Evolutionary conservation across 306 rosid genomes (phyloP), one percentile per base, ranked within the genome.

Genomic region (Begonia loranthoides): DNA sequence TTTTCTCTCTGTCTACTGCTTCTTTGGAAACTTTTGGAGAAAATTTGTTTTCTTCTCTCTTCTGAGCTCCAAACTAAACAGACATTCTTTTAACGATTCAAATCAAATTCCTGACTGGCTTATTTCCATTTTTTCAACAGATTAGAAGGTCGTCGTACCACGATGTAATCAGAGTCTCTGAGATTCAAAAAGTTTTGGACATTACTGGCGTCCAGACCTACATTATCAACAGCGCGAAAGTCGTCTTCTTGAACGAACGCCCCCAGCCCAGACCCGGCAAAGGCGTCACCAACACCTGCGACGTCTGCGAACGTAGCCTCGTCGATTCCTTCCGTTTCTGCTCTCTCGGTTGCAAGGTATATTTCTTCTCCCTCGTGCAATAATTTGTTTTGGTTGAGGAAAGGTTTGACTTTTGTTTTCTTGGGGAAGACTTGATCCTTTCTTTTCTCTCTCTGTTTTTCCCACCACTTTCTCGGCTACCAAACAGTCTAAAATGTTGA

Each of bases 261-360:
- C 99, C 99, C 56, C 99, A 92, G 70, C 99, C 96, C 9, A 76
- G 99, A 93, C 99, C 99, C 0, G 99, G 99, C 0, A 87, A 92
- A 67, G 96, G 99, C 9, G 96, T 92, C 60, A 92, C 96, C 12
- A 87, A 92, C 72, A 92, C 99, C 22, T 92, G 99, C 52, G 93
- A 92, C 67, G 99, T 87, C 73, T 92, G 99, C 46, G 89, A 87
- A 49, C 93, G 99, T 14, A 92, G 99, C 64, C 99, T 92, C 41
- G 87, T 92, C 2, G 99, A 92, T 66, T 79, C 99, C 21, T 92
- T 67, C 70, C 72, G 93, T 6, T 92, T 92, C 76, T 92, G 94
- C 70, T 92, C 99, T 52, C 96, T 92, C 10, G 99, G 99, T 40
- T 92, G 99, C 82, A 92, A 92, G 99, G 99, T 92, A 0, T 47